phyloP scores from a whole-genome alignment of 768 basidiomycete genomes.

The Candolleomyces efflorescens region DNA sequence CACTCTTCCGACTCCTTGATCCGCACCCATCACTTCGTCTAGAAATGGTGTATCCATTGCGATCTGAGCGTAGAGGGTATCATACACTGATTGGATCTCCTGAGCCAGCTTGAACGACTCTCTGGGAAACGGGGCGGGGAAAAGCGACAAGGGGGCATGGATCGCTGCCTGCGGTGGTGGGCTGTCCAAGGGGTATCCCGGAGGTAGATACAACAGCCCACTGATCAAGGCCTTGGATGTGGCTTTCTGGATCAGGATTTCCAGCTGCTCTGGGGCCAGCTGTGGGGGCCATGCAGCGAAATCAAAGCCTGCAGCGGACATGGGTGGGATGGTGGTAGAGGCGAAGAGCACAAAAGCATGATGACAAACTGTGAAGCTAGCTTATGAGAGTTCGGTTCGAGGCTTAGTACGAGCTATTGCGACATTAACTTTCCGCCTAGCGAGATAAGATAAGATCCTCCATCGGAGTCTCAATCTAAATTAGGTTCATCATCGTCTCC shows the following conservation, averaged over 20 bases:
- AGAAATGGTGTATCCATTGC: constrained; percentile 78
- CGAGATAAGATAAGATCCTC: constrained; percentile 2
- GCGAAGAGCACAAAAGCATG: neutral
- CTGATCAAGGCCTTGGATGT: constrained; percentile 83
- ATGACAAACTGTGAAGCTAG: neutral
- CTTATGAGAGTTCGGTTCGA: neutral
- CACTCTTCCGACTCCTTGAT: constrained; percentile 69
- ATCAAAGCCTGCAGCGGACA: constrained; percentile 26
- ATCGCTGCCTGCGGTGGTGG: constrained; percentile 65
- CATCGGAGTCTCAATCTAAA: neutral
- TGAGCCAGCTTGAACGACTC: constrained; percentile 61
- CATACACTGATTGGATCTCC: constrained; percentile 72
- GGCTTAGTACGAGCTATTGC: neutral
- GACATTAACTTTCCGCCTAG: neutral
- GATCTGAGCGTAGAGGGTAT: constrained; percentile 79
- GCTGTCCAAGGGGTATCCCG: constrained; percentile 38
- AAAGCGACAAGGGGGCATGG: constrained; percentile 85
- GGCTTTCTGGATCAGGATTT: constrained; percentile 57
- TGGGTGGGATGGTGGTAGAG: neutral
- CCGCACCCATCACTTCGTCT: constrained; percentile 79
- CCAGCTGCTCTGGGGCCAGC: constrained; percentile 53
- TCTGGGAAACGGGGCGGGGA: constrained; percentile 85
- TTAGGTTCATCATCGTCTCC: neutral
- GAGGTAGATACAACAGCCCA: constrained; percentile 79
- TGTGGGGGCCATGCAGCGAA: constrained; percentile 73